Conservation (phyloP, 208 protist species). For the Leishmania turanica region DNA sequence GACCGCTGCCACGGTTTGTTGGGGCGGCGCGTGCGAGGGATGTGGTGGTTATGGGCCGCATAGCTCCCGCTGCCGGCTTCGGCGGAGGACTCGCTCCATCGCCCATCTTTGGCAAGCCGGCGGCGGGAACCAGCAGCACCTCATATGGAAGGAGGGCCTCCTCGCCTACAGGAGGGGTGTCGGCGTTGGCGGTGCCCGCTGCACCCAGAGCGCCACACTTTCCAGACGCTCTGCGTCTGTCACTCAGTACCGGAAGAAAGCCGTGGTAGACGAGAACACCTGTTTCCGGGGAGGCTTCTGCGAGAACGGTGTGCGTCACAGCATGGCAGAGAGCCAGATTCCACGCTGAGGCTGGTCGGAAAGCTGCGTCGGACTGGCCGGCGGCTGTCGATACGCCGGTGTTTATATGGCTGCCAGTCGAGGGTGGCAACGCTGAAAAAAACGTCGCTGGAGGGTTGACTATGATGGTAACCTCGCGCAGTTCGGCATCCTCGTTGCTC, state of each 20-base stretch:
- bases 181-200: background rate
- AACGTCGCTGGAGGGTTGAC: slow-evolving; percentile 7
- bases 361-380: too few relatives aligned
- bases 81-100: background rate
- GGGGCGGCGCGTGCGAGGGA: background rate
- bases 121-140: slow-evolving; percentile 14
- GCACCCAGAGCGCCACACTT: background rate
- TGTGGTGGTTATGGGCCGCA: background rate
- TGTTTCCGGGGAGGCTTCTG: slow-evolving; percentile 2
- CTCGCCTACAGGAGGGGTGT: background rate
- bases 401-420: background rate
- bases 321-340: slow-evolving; percentile 19
- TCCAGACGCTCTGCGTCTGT: background rate
- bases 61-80: background rate
- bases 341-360: background rate
- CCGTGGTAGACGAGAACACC: slow-evolving; percentile 22
- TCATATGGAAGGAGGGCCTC: slow-evolving; percentile 19
- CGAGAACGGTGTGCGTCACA: slow-evolving; percentile 17
- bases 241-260: slow-evolving; percentile 20
- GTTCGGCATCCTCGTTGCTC: background rate
- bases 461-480: slow-evolving; percentile 26
- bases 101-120: background rate
- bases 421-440: background rate
- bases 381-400: background rate
- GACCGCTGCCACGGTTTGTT: background rate